Conservation (phyloP, 257 asterid species). For the Nicotiana attenuata region DNA sequence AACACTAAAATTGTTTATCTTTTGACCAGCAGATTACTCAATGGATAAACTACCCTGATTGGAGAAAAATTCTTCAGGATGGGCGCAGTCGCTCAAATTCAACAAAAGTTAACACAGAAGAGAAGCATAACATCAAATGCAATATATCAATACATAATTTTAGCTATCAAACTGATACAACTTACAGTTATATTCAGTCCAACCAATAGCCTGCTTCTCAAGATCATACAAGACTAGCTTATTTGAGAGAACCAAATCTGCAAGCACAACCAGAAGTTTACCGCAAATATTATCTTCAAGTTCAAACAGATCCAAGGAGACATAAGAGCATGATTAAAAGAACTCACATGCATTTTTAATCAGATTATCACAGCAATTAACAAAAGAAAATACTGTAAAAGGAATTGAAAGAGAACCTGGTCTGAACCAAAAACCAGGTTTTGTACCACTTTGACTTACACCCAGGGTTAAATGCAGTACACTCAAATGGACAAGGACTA, state of each 20-base stretch:
- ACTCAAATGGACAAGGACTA: not conserved
- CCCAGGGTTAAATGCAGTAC: not conserved
- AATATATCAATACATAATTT: not conserved
- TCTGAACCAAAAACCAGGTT: not conserved
- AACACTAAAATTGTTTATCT: not conserved
- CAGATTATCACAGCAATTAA: conserved; percentile 1
- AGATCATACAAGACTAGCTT: conserved; percentile 92
- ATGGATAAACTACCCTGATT: not conserved
- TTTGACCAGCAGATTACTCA: not conserved
- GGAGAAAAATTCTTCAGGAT: conserved; percentile 1
- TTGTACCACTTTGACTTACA: no score
- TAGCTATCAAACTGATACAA: conserved; percentile 6
- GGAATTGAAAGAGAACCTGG: not conserved
- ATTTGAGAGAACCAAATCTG: conserved; percentile 94
- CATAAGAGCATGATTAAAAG: not conserved
- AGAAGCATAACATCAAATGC: not conserved
- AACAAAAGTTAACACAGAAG: not conserved
- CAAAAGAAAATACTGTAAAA: not conserved
- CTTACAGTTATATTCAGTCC: conserved; percentile 99
- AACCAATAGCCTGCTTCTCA: conserved; percentile 89
- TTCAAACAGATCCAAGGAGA: not conserved
- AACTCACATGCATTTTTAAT: not conserved
- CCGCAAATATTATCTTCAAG: not conserved
- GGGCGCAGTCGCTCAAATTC: not conserved
- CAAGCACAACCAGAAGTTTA: conserved; percentile 20